Percentiles rank a stretch among this genome's conserved stretches.
Evolutionary conservation across 2,329 filamentous ascomycete genomes (phyloP).

Genomic region (Chrysoporthe cubensis): DNA sequence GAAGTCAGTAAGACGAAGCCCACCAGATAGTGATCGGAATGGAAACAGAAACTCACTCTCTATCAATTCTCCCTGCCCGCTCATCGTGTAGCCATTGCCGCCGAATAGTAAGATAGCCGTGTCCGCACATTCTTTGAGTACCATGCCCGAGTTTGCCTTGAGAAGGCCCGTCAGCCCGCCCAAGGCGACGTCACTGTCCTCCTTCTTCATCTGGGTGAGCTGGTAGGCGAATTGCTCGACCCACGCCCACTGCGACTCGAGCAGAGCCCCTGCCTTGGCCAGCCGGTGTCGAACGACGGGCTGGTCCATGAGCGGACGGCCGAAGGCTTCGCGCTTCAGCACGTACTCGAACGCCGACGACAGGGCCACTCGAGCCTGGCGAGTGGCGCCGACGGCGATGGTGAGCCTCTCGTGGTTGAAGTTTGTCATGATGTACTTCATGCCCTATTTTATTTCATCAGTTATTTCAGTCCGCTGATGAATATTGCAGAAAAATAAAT

Average conservation of each 20-base stretch:
- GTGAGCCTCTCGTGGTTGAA: constrained; percentile 78
- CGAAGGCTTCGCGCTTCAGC: constrained; percentile 45
- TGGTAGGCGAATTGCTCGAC: constrained; percentile 72
- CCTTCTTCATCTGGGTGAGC: constrained; percentile 65
- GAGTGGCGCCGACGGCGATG: constrained; percentile 67
- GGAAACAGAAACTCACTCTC: constrained; percentile 57
- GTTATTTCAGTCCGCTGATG: too few species aligned
- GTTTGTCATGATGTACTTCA: constrained; percentile 77
- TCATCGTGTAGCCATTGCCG: constrained; percentile 72
- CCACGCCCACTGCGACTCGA: constrained; percentile 75
- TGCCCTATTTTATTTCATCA: constrained; percentile 50
- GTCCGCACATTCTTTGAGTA: constrained; percentile 72
- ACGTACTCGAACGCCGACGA: constrained; percentile 44
- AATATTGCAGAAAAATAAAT: neutral
- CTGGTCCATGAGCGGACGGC: constrained; percentile 67
- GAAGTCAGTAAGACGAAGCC: neutral
- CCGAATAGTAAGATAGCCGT: constrained; percentile 73
- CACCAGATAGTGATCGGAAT: neutral
- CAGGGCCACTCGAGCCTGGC: constrained; percentile 54
- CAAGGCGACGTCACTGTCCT: constrained; percentile 64
- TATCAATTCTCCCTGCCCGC: constrained; percentile 71
- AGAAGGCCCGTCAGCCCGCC: constrained; percentile 73
- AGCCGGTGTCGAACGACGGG: constrained; percentile 75
- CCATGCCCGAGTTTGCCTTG: constrained; percentile 74
- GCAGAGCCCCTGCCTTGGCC: constrained; percentile 68